Conservation (phyloP, 1,139 yeast genomes). For the Yamadazyma atlantica region DNA sequence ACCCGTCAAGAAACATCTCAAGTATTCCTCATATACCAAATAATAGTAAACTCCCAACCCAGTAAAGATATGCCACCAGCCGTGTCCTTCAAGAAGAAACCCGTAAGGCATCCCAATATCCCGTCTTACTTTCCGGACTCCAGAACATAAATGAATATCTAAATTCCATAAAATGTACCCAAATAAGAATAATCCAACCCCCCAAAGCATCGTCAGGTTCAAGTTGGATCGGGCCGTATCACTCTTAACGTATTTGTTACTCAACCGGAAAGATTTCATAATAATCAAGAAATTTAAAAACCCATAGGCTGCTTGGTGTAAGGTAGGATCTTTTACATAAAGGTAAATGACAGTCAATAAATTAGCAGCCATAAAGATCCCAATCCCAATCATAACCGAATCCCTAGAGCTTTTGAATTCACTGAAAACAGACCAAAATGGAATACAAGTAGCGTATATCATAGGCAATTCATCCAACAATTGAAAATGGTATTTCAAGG, state of each 20-base stretch:
- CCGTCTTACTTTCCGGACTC: conserved; percentile 64
- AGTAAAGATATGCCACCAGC: conserved; percentile 96
- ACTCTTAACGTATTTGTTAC: conserved; percentile 52
- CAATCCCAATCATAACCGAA: conserved; percentile 49
- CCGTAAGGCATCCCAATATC: conserved; percentile 83
- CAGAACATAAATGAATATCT: conserved; percentile 78
- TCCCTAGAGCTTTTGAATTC: conserved; percentile 47
- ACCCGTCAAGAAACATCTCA: conserved; percentile 60
- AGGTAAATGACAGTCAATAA: conserved; percentile 64
- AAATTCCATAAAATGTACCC: conserved; percentile 86
- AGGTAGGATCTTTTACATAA: conserved; percentile 69
- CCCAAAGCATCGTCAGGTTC: conserved; percentile 54
- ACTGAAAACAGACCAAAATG: conserved; percentile 85
- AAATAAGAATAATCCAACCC: conserved; percentile 60
- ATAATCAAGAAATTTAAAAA: conserved; percentile 63
- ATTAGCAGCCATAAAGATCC: conserved; percentile 57
- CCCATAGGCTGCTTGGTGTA: conserved; percentile 83
- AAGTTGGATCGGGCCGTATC: conserved; percentile 45
- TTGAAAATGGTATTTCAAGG: conserved; percentile 83
- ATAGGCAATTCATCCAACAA: conserved; percentile 93
- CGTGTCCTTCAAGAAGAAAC: conserved; percentile 85
- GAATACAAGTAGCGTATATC: conserved; percentile 96
- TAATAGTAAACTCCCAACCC: conserved; percentile 65
- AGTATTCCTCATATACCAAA: conserved; percentile 69
- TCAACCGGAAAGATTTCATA: conserved; percentile 50